Evolutionary conservation across 1,284 basidiomycete genomes (phyloP), one percentile per base, ranked within the genome.

Genomic region (Papiliotrema fonsecae): DNA sequence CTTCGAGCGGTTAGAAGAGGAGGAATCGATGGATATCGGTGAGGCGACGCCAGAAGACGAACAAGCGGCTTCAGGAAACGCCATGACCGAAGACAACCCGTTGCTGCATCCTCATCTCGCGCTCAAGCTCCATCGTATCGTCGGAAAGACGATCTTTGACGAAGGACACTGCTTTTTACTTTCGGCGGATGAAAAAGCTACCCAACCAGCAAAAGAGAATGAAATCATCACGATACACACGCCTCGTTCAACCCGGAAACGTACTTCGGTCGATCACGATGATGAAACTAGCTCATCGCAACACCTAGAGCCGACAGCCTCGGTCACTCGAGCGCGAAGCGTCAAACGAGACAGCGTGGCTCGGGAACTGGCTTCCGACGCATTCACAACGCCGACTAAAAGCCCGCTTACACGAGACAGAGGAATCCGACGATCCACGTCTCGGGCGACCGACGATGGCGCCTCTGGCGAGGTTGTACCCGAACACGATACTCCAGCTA

Each of bases 111-210:
- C 62, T n/a, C 49, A 24, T 1, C 43, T 70, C 11, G 47, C 47
- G 3, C 49, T 55, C 2, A 63, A 66, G 48, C 50, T 67, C 0
- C 53, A 61, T 28, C 60, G 65, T 16, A 55, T 71, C 1, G 61
- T 65, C 4, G 69, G 69, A 3, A 38, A 51, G 1, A 45, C 45
- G 16, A 51, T 69, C 7, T 56, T 66, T 32, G 57, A 68, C 24
- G 63, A 64, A 21, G 64, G 62, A 3, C 58, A 63, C 34, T 63
- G 61, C 28, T 64, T 57, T 47, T 42, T 70, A 11, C 58, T 69
- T 4, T 54, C 45, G 11, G 55, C 58, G 19, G 56, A 47, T 18
- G 55, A 55, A 18, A 51, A 42, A 38, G 38, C 52, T 6, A 49
- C 48, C 31, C 18, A 50, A 32, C 54, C 53, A 6, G 30, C 42